A percentile compares a stretch with the other conserved stretches of the same genome.
These are phyloP conservation scores for Shiraia sp. DNA, from an alignment of 2,329 filamentous ascomycete genomes.

Conservation along the genomic window DNA sequence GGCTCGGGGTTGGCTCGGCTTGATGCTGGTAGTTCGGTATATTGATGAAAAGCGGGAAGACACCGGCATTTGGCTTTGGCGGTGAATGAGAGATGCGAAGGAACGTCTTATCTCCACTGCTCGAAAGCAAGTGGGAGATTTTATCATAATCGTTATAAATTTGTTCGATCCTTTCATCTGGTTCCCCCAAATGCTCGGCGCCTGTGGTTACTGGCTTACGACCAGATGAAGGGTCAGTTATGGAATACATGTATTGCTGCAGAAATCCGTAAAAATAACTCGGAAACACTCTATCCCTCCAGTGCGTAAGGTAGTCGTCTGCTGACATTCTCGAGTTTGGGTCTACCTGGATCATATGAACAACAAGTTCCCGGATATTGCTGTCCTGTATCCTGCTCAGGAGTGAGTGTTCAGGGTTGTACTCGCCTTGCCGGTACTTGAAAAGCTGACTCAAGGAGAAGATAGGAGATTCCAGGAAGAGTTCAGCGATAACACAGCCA, in stretches of 20 bases:
- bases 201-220: conserved; percentile 71
- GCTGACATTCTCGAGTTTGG: conserved; percentile 90
- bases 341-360: conserved; percentile 94
- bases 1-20: conserved; percentile 63
- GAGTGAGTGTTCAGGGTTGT: conserved; percentile 80
- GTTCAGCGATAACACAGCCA: conserved; percentile 93
- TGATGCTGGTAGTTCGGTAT: conserved; percentile 82
- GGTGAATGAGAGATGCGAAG: conserved; percentile 34
- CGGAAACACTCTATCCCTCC: conserved; percentile 89
- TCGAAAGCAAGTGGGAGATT: conserved; percentile 90
- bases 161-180: conserved; percentile 91
- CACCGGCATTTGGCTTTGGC: conserved; percentile 53
- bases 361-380: conserved; percentile 84
- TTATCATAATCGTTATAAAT: conserved; percentile 97
- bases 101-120: conserved; percentile 58
- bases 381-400: conserved; percentile 85
- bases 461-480: conserved; percentile 94
- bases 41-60: conserved; percentile 82
- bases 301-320: conserved; percentile 91
- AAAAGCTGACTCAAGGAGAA: conserved; percentile 96
- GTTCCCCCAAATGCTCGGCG: conserved; percentile 75
- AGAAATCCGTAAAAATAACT: conserved; percentile 97
- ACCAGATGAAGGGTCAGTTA: conserved; percentile 87
- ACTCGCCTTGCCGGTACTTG: conserved; percentile 90
- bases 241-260: conserved; percentile 95